phyloP scores from a whole-genome alignment of 176 grass and related monocot species.

The Triticum monococcum region DNA sequence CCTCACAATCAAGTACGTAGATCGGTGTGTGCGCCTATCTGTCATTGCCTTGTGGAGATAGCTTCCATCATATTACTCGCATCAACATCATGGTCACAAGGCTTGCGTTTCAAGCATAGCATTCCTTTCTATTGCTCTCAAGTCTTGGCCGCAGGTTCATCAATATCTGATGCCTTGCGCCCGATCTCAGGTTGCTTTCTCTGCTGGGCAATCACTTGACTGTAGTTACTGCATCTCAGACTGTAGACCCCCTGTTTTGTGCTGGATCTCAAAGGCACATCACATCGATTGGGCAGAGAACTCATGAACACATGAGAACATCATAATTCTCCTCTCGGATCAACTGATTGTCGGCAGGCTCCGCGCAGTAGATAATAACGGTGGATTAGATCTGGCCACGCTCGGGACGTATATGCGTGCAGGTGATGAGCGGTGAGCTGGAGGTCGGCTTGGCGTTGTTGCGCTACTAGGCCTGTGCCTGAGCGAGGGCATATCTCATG shows the following conservation, averaged over 20 bases:
- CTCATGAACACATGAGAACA: no score
- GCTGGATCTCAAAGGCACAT: background rate
- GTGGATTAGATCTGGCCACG: constrained; percentile 29
- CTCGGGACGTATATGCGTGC: background rate
- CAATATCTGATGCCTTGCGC: background rate
- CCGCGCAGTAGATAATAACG: background rate
- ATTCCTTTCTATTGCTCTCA: background rate
- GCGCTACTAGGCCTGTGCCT: background rate
- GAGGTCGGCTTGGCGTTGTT: background rate
- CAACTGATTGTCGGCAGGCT: background rate
- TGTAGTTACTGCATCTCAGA: background rate
- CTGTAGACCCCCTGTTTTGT: background rate
- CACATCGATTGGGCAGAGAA: background rate
- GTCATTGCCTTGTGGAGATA: background rate
- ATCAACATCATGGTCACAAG: background rate
- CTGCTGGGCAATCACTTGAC: background rate
- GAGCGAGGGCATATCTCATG: background rate
- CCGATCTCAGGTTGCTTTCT: background rate
- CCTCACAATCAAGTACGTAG: background rate
- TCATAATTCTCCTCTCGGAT: background rate
- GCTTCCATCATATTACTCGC: background rate
- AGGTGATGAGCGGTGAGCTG: background rate
- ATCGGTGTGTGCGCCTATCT: background rate
- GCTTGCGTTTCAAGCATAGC: constrained; percentile 24
- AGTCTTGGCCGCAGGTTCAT: background rate